A percentile compares a stretch with the other conserved stretches of the same genome.
phyloP scores from a whole-genome alignment of 2,329 filamentous ascomycete species.

The Exophiala sp. region DNA sequence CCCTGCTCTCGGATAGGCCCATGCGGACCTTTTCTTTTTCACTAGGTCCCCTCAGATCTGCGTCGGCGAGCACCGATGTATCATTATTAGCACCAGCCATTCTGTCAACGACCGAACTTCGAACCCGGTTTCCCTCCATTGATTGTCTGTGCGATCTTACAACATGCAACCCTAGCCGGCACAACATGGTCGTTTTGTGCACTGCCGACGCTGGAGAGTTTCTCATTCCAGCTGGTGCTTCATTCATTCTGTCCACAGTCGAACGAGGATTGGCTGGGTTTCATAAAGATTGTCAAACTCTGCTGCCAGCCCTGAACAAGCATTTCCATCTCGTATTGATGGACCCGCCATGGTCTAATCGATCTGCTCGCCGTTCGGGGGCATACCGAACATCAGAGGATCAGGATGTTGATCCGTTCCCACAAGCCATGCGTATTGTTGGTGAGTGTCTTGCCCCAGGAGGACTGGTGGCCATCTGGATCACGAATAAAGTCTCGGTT shows the following conservation, averaged over 20 bases:
- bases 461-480: slow-evolving; percentile 53
- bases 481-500: slow-evolving; percentile 53
- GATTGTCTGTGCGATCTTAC: slow-evolving; percentile 9
- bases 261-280: slow-evolving; percentile 29
- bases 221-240: slow-evolving; percentile 45
- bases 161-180: slow-evolving; percentile 10
- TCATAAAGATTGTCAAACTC: slow-evolving; percentile 26
- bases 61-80: slow-evolving; percentile 1
- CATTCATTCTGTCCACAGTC: slow-evolving; percentile 44
- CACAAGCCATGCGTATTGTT: slow-evolving; percentile 42
- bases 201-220: slow-evolving; percentile 32
- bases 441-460: slow-evolving; percentile 37
- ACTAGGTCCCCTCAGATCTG: not conserved
- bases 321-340: slow-evolving; percentile 54
- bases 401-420: slow-evolving; percentile 27
- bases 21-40: not conserved
- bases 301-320: slow-evolving; percentile 21
- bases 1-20: slow-evolving; percentile 6
- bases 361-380: slow-evolving; percentile 50
- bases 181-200: not conserved
- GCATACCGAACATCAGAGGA: slow-evolving; percentile 41
- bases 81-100: slow-evolving; percentile 10
- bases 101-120: slow-evolving; percentile 19
- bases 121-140: slow-evolving; percentile 15
- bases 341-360: slow-evolving; percentile 60